Conservation (phyloP, 495 filamentous ascomycete species). For the Poronia punctata region DNA sequence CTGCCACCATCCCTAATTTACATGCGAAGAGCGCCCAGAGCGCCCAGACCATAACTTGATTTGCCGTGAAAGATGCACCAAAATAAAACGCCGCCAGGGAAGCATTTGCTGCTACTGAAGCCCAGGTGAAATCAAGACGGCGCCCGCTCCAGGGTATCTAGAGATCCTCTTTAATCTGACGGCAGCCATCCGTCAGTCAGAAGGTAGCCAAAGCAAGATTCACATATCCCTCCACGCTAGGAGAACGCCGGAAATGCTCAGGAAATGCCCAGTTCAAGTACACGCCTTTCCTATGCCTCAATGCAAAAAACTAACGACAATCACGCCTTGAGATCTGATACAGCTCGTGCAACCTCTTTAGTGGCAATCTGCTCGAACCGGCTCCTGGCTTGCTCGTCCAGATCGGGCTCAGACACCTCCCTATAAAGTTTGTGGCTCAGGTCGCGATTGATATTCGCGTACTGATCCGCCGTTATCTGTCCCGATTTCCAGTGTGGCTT, state of each 20-base stretch:
- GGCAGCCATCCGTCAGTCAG: too few species aligned
- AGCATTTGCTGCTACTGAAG: conserved; percentile 6
- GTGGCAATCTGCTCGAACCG: conserved; percentile 63
- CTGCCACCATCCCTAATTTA: conserved; percentile 5
- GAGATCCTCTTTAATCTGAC: conserved; percentile 2
- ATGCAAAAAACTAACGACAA: conserved; percentile 2
- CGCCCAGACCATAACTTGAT: conserved; percentile 2
- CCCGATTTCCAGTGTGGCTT: conserved; percentile 68
- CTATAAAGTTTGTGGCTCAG: conserved; percentile 84
- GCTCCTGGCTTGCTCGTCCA: conserved; percentile 46
- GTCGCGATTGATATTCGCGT: conserved; percentile 77
- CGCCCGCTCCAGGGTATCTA: conserved; percentile 11
- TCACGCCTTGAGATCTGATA: conserved; percentile 40
- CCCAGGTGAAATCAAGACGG: conserved; percentile 4
- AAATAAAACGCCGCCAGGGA: conserved; percentile 2
- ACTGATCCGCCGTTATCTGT: conserved; percentile 71
- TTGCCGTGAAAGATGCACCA: conserved; percentile 5
- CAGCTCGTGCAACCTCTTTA: conserved; percentile 65
- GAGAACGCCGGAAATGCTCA: conserved; percentile 9
- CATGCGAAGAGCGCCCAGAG: conserved; percentile 1
- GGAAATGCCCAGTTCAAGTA: conserved; percentile 8
- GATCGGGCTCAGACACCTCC: conserved; percentile 55
- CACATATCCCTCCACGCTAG: not conserved
- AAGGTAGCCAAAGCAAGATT: not conserved
- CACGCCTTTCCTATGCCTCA: conserved; percentile 7